phyloP scores from a whole-genome alignment of 805 yeast genomes.

The Yamadazyma laniorum region DNA sequence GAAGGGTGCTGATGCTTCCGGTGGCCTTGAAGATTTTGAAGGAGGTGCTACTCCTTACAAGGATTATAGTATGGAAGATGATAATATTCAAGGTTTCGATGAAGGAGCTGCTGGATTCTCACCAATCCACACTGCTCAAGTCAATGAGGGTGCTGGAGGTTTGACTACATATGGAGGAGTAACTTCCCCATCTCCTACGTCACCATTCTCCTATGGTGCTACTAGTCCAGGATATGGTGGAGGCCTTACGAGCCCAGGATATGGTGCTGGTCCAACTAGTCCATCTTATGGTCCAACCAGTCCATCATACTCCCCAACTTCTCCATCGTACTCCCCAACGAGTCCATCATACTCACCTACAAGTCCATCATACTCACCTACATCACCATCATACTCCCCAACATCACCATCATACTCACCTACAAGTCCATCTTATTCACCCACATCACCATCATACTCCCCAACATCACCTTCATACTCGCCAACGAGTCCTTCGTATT shows the following conservation, averaged over 20 bases:
- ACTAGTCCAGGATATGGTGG: constrained; percentile 54
- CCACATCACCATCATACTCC: constrained; percentile 70
- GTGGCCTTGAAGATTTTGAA: constrained; percentile 21
- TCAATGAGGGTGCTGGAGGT: constrained; percentile 72
- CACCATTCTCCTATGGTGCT: constrained; percentile 54
- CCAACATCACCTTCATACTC: constrained; percentile 72
- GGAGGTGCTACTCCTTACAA: constrained; percentile 95
- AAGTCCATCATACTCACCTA: constrained; percentile 63
- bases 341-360: constrained; percentile 68
- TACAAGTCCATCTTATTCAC: constrained; percentile 77
- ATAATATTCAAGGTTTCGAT: constrained; percentile 53
- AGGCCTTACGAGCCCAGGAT: constrained; percentile 46
- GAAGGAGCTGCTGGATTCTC: constrained; percentile 86
- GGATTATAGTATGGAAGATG: constrained; percentile 58
- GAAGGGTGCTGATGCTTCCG: constrained; percentile 52
- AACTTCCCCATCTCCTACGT: constrained; percentile 49
- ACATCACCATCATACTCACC: constrained; percentile 70
- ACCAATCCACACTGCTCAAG: constrained; percentile 85
- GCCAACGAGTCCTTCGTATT: constrained; percentile 58
- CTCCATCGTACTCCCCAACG: constrained; percentile 79
- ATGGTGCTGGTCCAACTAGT: constrained; percentile 53
- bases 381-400: constrained; percentile 71
- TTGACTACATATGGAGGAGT: constrained; percentile 86
- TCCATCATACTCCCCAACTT: constrained; percentile 69
- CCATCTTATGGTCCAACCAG: constrained; percentile 77